Base-by-base conservation (phyloP, 2,329 filamentous ascomycete species). In the Phaeomoniella chlamydospora region DNA sequence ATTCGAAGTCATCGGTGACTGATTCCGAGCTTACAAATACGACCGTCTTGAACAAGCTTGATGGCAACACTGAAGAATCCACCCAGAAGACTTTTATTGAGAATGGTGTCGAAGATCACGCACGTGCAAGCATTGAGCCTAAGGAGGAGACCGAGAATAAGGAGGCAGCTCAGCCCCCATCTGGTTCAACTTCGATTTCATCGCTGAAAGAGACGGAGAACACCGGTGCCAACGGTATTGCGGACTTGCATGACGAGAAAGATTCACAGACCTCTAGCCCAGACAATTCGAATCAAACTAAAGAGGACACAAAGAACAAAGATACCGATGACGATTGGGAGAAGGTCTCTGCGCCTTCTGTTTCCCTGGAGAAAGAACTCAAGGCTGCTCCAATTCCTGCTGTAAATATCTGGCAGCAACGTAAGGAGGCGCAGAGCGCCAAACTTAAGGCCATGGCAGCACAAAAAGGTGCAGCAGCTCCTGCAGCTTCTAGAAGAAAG, bases 401-500 rank as follows among this genome's bases (percentile, higher is more conserved):
- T 2, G 80, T 94, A 39, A 98, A 98, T 55, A 65, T 87, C 42
- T 98, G 90, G 88, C 72, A 77, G 43, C 75, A 87, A 58, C 74
- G 87, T 38, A 78, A 71, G 47, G 78, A 85, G 49, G 76, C 75
- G 46, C 62, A 68, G 41, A 58, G 67, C n/a, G 59, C 65, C 29
- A 69, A 67, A 51, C 47, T 51, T 35, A 70, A 67, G 48, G 54
- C 56, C 5, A 48, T 41, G 34, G 47, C 46, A 29, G 40, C 47
- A 26, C 22, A 26, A 26, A 26, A 26, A 15, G 30, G 9, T 32
- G 9, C 30, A 6, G 17, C 32, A 9, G 39, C 49, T n/a, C 36
- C 43, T 22, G 19, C 42, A 18, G 16, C 43, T 18, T 29, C 40
- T 29, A 26, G n/a, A n/a, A 26, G 9, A 9, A 26, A 26, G n/a